Evolutionary conservation across 2,329 filamentous ascomycete species (phyloP), one percentile per base, ranked within the genome.

Genomic region (Colletotrichum tabaci): DNA sequence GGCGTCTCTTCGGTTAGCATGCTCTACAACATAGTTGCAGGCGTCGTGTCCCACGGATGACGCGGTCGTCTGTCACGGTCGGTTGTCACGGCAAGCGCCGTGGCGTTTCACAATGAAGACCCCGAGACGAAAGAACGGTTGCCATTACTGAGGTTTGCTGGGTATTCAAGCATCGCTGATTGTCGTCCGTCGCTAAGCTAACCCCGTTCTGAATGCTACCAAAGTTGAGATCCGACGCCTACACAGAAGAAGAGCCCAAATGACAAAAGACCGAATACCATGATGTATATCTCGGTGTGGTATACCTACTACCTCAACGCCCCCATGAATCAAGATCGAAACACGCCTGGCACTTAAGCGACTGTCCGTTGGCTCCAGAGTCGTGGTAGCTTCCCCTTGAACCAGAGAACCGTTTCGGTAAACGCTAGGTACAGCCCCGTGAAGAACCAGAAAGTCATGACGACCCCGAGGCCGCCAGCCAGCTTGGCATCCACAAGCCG

Each of bases 341-440:
- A 35, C 63, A 13, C 9, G 15, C 26, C 46, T 16, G 26, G 44
- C n/a, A 47, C n/a, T 23, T 16, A 26, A 2, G 1, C 38, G 4
- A 16, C 40, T 4, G 53, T 35, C n/a, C 52, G 6, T 7, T 68
- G 61, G 40, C 47, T 18, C 47, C 60, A 61, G 16, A 66, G 10
- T 15, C 65, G 64, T 13, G 63, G 57, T 55, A 73, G 30, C n/a
- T 44, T 65, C 26, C 71, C 61, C 56, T 72, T 74, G 53, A 73
- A 75, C 80, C 84, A 83, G 57, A 87, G 78, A 10, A 80, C 78
- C 50, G 80, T 78, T 74, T 88, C 85, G 16, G 84, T 87, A 60
- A 88, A 87, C 44, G 83, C 73, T 67, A 88, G 82, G 67, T 88
- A 88, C 46, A 84, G 76, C 2, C 86, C 83, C 0, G 87, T 86